Percentiles rank a stretch among this genome's conserved stretches.
These are phyloP conservation scores for Apodospora peruviana DNA, from an alignment of 495 filamentous ascomycete genomes.

Conservation along the genomic window DNA sequence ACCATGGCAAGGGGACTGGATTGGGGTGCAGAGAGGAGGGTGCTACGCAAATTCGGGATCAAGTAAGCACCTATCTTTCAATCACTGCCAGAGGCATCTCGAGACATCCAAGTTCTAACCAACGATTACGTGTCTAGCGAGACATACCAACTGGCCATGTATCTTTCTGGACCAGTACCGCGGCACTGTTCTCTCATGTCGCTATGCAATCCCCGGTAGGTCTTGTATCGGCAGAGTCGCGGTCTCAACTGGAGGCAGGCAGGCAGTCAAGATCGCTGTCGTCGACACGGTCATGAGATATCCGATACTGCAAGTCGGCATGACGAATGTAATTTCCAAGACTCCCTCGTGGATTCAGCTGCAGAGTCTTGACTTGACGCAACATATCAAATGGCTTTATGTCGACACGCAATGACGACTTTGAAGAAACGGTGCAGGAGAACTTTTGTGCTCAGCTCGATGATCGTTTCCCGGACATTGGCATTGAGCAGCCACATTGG, in stretches of 20 bases:
- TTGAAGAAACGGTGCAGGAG: neutral
- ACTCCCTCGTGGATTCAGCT: conserved; percentile 5
- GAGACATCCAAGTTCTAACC: neutral
- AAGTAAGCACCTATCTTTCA: conserved; percentile 3
- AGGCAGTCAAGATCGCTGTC: conserved; percentile 2
- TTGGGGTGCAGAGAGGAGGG: neutral
- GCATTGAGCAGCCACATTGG: conserved; percentile 1
- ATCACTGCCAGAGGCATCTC: neutral
- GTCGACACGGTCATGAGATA: neutral
- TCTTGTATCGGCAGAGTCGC: conserved; percentile 2
- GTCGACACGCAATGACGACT: neutral
- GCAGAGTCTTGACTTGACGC: conserved; percentile 1
- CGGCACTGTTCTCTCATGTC: neutral
- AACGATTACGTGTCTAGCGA: neutral
- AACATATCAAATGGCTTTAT: conserved; percentile 1
- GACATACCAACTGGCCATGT: conserved; percentile 3
- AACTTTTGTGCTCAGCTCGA: conserved; percentile 1
- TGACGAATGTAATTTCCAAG: neutral
- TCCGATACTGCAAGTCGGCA: conserved; percentile 4
- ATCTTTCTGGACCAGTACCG: conserved; percentile 2
- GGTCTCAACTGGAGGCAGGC: neutral
- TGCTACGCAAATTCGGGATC: conserved; percentile 2
- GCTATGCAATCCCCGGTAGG: neutral
- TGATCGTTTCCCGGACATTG: neutral
- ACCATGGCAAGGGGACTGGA: neutral